These are phyloP conservation scores for Exophiala sideris DNA, from an alignment of 2,329 filamentous ascomycete species.

Conservation along the genomic window DNA sequence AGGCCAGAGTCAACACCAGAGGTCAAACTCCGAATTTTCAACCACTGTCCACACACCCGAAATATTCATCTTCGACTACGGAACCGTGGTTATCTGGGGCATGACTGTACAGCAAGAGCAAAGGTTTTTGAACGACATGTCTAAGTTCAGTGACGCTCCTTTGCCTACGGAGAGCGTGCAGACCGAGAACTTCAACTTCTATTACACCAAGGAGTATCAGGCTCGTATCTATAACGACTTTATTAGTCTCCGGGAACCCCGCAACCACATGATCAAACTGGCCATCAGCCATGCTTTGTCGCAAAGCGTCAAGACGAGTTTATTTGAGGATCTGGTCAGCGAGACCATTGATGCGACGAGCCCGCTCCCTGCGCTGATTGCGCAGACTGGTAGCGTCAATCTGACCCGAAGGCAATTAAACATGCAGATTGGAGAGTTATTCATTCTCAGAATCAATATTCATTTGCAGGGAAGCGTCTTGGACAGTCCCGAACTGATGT, in stretches of 20 bases:
- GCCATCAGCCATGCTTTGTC: slow-evolving; percentile 94
- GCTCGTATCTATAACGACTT: slow-evolving; percentile 99
- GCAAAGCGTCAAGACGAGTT: slow-evolving; percentile 94
- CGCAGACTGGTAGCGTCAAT: slow-evolving; percentile 84
- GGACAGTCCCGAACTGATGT: slow-evolving; percentile 95
- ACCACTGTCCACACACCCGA: slow-evolving; percentile 87
- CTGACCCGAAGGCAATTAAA: slow-evolving; percentile 89
- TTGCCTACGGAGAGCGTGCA: slow-evolving; percentile 84
- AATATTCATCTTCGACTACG: slow-evolving; percentile 94
- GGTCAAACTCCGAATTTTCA: slow-evolving; percentile 63
- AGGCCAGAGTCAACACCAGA: slow-evolving; percentile 39
- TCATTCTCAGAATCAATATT: slow-evolving; percentile 96
- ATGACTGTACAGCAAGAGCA: slow-evolving; percentile 90
- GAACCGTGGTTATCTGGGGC: slow-evolving; percentile 96
- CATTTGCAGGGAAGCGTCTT: slow-evolving; percentile 95
- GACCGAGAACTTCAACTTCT: slow-evolving; percentile 98
- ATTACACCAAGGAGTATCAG: slow-evolving; percentile 97
- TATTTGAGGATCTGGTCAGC: slow-evolving; percentile 93
- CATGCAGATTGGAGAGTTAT: slow-evolving; percentile 98
- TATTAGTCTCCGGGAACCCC: slow-evolving; percentile 88
- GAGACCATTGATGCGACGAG: slow-evolving; percentile 92
- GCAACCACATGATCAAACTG: slow-evolving; percentile 96
- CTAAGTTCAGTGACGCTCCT: slow-evolving; percentile 91
- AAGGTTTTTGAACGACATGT: slow-evolving; percentile 86
- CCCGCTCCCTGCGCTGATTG: slow-evolving; percentile 88